phyloP scores from a whole-genome alignment of 2,329 filamentous ascomycete genomes.

The Talaromyces islandicus region DNA sequence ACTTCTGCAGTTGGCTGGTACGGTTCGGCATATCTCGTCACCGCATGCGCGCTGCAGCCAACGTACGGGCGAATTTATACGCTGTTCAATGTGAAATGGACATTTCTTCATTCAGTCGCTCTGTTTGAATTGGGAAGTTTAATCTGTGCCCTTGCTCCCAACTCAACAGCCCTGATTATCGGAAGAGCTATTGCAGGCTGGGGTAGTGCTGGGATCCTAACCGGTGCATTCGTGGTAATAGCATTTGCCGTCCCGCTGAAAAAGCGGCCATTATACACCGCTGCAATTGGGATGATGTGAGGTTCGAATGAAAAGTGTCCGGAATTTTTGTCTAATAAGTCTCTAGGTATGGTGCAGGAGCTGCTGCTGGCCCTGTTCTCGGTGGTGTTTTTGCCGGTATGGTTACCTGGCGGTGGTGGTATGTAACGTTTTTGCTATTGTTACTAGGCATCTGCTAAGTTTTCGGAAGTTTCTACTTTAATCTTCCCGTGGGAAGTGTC shows the following conservation, averaged over 20 bases:
- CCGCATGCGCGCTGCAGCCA: constrained; percentile 34
- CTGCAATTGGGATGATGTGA: constrained; percentile 19
- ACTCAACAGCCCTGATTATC: constrained; percentile 23
- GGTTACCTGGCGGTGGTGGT: constrained; percentile 20
- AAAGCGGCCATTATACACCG: constrained; percentile 28
- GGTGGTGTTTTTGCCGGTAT: constrained; percentile 29
- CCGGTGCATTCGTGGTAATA: constrained; percentile 40
- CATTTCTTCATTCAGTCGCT: constrained; percentile 23
- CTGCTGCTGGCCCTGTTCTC: constrained; percentile 28
- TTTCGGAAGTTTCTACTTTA: constrained; percentile 13
- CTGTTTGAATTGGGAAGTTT: constrained; percentile 28
- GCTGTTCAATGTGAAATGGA: constrained; percentile 28
- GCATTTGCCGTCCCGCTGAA: constrained; percentile 24
- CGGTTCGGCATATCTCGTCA: constrained; percentile 16
- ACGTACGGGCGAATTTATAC: constrained; percentile 43
- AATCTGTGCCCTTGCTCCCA: constrained; percentile 25
- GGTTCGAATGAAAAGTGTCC: not conserved
- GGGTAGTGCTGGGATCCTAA: constrained; percentile 25
- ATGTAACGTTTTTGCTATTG: not conserved
- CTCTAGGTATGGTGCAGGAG: constrained; percentile 17
- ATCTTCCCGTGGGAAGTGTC: constrained; percentile 13
- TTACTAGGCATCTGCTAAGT: not conserved
- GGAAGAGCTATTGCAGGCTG: constrained; percentile 29
- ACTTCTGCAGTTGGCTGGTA: constrained; percentile 22
- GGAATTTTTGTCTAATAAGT: not conserved